Base-by-base conservation (phyloP, 2,329 filamentous ascomycete genomes). In the Phyllosticta capitalensis region DNA sequence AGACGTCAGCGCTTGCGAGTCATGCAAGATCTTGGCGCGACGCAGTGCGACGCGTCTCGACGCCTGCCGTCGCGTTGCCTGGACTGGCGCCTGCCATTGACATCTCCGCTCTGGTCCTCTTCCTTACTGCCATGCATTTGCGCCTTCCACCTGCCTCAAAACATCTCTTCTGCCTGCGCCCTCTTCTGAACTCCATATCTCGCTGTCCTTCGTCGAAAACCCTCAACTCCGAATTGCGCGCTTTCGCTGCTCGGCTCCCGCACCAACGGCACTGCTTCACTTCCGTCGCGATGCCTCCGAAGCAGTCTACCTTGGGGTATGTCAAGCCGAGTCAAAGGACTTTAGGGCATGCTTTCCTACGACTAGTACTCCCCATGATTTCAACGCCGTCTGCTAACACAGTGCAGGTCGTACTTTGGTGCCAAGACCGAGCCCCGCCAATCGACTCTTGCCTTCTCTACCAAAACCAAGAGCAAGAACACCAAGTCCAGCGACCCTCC, bases 261-360 rank as follows among this genome's bases (percentile, higher is more conserved):
- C 30, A 12, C 17, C n/a, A n/a, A n/a, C 30, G 30, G 30, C 9
- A 38, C 30, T 10, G 17, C 30, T 38, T 38, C 30, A 38, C 30
- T 38, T 61, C 51, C 62, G n/a, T 62, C 62, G 66, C 55, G 50
- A 79, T 79, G 78, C 66, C 77, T 55, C 76, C 76, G 20, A 91
- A 89, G 72, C 90, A 95, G 76, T 85, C 88, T 68, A 95, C 89
- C 62, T 77, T 95, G 73, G 89, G 89, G 91, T 95, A 94, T 77
- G 90, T 92, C 63, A 86, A 83, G 75, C 77, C 85, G 67, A 80
- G 81, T 64, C 89, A 92, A 78, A 83, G 81, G 70, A 90, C 86
- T 66, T 76, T 92, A 73, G 83, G 86, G 88, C 91, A 83, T 74
- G 78, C 73, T 62, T 58, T 63, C 48, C 62, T 50, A 61, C 54